Evolutionary conservation across 805 yeast genomes (phyloP), one percentile per base, ranked within the genome.

Genomic region (Pichia occidentalis): DNA sequence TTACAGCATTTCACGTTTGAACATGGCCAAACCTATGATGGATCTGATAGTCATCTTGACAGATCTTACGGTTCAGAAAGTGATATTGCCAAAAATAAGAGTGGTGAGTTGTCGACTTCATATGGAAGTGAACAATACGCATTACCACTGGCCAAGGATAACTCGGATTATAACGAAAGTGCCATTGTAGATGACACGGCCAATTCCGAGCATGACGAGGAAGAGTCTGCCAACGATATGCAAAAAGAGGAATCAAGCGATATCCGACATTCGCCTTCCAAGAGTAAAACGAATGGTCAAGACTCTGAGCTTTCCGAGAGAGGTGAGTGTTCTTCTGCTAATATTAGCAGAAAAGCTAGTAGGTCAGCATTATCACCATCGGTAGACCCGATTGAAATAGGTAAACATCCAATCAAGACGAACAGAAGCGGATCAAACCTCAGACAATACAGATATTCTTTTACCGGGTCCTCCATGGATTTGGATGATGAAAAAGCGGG

Each of bases 401-500:
- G 32, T 12, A 37, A 18, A 16, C n/a, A 14, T 3, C 10, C 14
- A 20, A 18, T 17, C 4, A n/a, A 4, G 14, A 21, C 20, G 7
- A n/a, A 8, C 6, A 26, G 24, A 26, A 17, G 20, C 7, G 20
- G 25, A 9, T n/a, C 9, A 12, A 24, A 32, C 18, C 12, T 13
- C 1, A 34, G 31, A 25, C 48, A 39, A 13, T 54, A 45, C 41
- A 42, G 52, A 13, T 55, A 46, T 36, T 57, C 66, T 5, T 60
- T 60, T 39, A 52, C 55, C 4, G 65, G 63, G 2, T 45, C 56
- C 8, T 47, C 56, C 9, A 53, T 57, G 1, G 65, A 61, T 39
- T 54, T 56, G 32, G 67, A 62, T 41, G 59, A 62, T 39, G 67
- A 62, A 45, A 59, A 53, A 31, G 42, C 50, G 6, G 44, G 44